Evolutionary conservation across 768 basidiomycete genomes (phyloP), one percentile per base, ranked within the genome.

Genomic region (Amanita phalloides): DNA sequence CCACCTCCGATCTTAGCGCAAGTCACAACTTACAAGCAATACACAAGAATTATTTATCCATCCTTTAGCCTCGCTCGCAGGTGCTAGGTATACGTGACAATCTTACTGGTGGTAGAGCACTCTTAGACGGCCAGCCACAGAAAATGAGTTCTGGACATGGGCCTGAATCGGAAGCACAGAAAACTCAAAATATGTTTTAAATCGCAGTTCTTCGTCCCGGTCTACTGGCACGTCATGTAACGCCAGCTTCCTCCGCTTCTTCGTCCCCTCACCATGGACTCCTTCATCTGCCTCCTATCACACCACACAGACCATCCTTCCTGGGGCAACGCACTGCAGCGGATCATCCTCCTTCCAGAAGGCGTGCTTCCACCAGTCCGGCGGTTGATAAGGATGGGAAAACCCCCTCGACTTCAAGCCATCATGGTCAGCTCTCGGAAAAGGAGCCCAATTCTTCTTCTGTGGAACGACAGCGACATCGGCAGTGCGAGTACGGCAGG

Each of bases 401-500:
- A n/a, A n/a, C n/a, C n/a, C n/a, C n/a, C n/a, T n/a, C n/a, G n/a
- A n/a, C n/a, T n/a, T n/a, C n/a, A n/a, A n/a, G n/a, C n/a, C n/a
- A n/a, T n/a, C 20, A 13, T n/a, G n/a, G 78, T 30, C 69, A 77
- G 1, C 81, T 87, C 58, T 83, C 10, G 87, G 87, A 3, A 87
- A 89, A 59, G 86, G 87, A 25, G 84, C 82, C 1, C 65, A 85
- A 88, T 59, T 88, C 85, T 66, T 86, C 85, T 1, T 76, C 75
- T 1, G n/a, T n/a, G 61, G 39, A 65, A 62, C 6, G 72, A 65
- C n/a, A 26, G 68, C 64, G 8, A 59, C 58, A n/a, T 68, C 66
- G 21, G 60, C 55, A 48, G 65, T 54, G 47, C 65, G 58, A 30
- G 65, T 64, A 36, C 60, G 61, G 33, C 60, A 56, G 42, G 61